Conservation (phyloP, 306 rosid genomes). For the Acacia confusa region DNA sequence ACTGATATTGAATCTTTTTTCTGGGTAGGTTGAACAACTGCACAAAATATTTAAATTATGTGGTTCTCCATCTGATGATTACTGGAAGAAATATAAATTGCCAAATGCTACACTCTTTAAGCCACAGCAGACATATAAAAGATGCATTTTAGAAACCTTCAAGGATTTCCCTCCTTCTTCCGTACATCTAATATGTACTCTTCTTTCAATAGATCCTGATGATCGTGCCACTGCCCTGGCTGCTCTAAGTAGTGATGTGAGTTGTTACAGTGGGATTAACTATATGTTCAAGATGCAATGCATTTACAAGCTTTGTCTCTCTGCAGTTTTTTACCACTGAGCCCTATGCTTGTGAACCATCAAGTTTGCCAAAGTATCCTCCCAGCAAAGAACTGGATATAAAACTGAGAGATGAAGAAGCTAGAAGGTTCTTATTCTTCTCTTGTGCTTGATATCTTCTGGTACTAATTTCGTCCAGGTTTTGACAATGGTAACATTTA, state of each 20-base stretch:
- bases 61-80: slow-evolving; percentile 88
- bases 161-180: slow-evolving; percentile 77
- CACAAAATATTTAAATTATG: slow-evolving; percentile 90
- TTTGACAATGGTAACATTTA: slow-evolving; percentile 23
- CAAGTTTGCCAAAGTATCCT: slow-evolving; percentile 79
- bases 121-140: slow-evolving; percentile 84
- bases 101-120: slow-evolving; percentile 91
- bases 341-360: slow-evolving; percentile 81
- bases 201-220: slow-evolving; percentile 73
- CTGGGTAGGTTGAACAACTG: slow-evolving; percentile 79
- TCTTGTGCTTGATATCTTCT: slow-evolving; percentile 20
- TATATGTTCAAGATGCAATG: slow-evolving; percentile 23
- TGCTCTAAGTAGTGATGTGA: slow-evolving; percentile 73
- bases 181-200: slow-evolving; percentile 68
- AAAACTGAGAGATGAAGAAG: slow-evolving; percentile 80
- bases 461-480: slow-evolving; percentile 24
- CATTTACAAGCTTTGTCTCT: slow-evolving; percentile 30
- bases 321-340: slow-evolving; percentile 72
- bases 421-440: slow-evolving; percentile 61
- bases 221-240: slow-evolving; percentile 62
- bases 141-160: slow-evolving; percentile 60
- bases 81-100: slow-evolving; percentile 85
- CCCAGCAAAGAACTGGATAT: slow-evolving; percentile 88
- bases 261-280: slow-evolving; percentile 28
- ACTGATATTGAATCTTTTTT: slow-evolving; percentile 23